Evolutionary conservation across 2,329 filamentous ascomycete species (phyloP).

Genomic region (Helotiales sp.): DNA sequence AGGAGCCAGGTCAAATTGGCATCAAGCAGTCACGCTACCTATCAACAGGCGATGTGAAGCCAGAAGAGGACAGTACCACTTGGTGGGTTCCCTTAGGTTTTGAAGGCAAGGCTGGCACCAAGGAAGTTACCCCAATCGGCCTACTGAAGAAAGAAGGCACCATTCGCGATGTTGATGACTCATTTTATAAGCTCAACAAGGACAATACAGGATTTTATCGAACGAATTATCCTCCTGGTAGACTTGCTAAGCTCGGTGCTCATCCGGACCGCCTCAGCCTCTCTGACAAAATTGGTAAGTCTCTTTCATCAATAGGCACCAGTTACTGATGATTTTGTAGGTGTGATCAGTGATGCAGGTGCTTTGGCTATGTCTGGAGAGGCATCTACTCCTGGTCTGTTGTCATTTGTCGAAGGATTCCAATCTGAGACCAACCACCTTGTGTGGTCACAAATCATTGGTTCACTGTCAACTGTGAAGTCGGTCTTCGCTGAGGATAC

Average conservation of each 20-base stretch:
- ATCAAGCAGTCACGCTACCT: slow-evolving; percentile 88
- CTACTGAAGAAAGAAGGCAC: slow-evolving; percentile 77
- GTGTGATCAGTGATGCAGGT: slow-evolving; percentile 81
- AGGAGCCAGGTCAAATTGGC: slow-evolving; percentile 79
- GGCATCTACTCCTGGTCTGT: slow-evolving; percentile 75
- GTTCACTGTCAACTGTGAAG: slow-evolving; percentile 73
- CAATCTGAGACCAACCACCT: slow-evolving; percentile 78
- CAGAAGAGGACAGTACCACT: slow-evolving; percentile 85
- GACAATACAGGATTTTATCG: slow-evolving; percentile 79
- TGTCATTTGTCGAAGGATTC: slow-evolving; percentile 86
- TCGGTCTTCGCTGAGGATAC: slow-evolving; percentile 82
- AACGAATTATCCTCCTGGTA: slow-evolving; percentile 86
- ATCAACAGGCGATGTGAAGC: slow-evolving; percentile 84
- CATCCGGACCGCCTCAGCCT: slow-evolving; percentile 75
- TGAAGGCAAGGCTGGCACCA: slow-evolving; percentile 68
- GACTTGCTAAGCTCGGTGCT: slow-evolving; percentile 76
- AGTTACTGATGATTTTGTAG: slow-evolving; percentile 10
- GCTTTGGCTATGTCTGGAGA: slow-evolving; percentile 87
- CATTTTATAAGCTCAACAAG: slow-evolving; percentile 93
- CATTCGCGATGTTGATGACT: slow-evolving; percentile 70
- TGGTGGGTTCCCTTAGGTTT: slow-evolving; percentile 96
- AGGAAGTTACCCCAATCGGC: slow-evolving; percentile 63
- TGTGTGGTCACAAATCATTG: slow-evolving; percentile 84
- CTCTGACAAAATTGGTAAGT: slow-evolving; percentile 81
- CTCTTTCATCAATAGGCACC: not conserved